Percentiles rank a stretch among this genome's conserved stretches.
Conservation (phyloP, 139 green algal species). For the Coelastrella sp. region DNA sequence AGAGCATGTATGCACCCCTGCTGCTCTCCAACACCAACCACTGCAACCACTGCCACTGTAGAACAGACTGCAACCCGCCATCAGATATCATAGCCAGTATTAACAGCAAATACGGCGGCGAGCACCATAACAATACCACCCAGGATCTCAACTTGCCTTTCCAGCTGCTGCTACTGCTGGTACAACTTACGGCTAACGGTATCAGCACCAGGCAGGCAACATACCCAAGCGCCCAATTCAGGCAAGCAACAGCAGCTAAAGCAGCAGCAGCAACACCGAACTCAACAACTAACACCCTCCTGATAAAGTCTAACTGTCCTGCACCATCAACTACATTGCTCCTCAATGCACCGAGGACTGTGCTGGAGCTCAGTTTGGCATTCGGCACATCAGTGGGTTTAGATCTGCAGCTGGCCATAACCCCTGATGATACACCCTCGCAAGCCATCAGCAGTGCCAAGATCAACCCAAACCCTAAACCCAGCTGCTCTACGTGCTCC, state of each 20-base stretch:
- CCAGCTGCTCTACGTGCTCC: not conserved
- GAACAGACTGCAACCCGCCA: not conserved
- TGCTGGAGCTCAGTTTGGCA: not conserved
- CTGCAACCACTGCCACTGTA: slow-evolving; percentile 16
- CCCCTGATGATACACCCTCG: not conserved
- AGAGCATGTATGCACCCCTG: not conserved
- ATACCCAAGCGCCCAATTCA: slow-evolving; percentile 68
- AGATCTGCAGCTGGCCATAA: not conserved
- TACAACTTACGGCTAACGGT: slow-evolving; percentile 26
- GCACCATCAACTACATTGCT: not conserved
- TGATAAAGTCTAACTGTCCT: not conserved
- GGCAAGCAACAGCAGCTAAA: slow-evolving; percentile 59
- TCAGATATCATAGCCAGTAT: not conserved
- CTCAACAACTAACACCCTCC: slow-evolving; percentile 34
- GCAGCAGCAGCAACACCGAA: slow-evolving; percentile 43
- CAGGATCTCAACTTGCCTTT: not conserved
- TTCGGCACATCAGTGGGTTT: not conserved
- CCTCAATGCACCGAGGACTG: not conserved
- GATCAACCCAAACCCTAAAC: not conserved
- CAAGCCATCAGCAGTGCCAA: not conserved
- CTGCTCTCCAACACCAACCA: slow-evolving; percentile 28
- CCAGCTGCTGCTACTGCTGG: not conserved
- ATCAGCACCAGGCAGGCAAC: slow-evolving; percentile 49
- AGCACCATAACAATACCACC: not conserved
- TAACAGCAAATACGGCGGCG: not conserved